Percentiles rank a stretch among this genome's conserved stretches.
phyloP scores from a whole-genome alignment of 441 rosid species.

The Erodium chrysanthum region DNA sequence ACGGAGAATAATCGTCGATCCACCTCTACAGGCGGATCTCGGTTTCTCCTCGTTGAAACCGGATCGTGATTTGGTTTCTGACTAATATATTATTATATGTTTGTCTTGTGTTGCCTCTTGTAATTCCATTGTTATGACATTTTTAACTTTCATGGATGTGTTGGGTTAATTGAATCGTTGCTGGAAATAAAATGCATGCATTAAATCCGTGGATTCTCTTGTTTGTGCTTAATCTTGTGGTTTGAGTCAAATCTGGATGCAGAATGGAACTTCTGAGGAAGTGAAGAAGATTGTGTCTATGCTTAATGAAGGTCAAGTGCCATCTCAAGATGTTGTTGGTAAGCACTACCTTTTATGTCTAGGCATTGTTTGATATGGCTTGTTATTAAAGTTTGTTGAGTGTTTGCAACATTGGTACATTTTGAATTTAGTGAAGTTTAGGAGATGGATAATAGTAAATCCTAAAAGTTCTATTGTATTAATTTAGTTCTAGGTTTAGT shows the following conservation, averaged over 20 bases:
- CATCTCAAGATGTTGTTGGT: conserved; percentile 55
- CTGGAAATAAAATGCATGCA: neutral
- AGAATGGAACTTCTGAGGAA: conserved; percentile 61
- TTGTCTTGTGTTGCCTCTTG: neutral
- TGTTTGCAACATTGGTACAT: neutral
- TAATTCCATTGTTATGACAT: neutral
- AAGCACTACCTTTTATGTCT: conserved; percentile 10
- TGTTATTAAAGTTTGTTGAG: neutral
- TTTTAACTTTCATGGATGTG: neutral
- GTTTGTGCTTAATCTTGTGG: conserved; percentile 1
- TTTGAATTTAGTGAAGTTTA: neutral
- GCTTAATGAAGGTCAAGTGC: conserved; percentile 53
- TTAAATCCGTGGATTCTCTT: neutral
- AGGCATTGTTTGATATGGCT: neutral
- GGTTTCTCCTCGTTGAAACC: neutral
- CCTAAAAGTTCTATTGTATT: neutral
- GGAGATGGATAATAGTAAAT: neutral
- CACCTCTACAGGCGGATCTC: neutral
- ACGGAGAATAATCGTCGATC: neutral
- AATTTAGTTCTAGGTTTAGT: neutral
- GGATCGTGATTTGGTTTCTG: neutral
- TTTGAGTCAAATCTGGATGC: conserved; percentile 18
- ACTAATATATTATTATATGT: neutral
- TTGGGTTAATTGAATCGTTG: neutral
- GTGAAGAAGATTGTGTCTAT: conserved; percentile 57